Percentiles rank a stretch among this genome's conserved stretches.
Conservation (phyloP, 306 rosid species). For the Begonia peltatifolia region DNA sequence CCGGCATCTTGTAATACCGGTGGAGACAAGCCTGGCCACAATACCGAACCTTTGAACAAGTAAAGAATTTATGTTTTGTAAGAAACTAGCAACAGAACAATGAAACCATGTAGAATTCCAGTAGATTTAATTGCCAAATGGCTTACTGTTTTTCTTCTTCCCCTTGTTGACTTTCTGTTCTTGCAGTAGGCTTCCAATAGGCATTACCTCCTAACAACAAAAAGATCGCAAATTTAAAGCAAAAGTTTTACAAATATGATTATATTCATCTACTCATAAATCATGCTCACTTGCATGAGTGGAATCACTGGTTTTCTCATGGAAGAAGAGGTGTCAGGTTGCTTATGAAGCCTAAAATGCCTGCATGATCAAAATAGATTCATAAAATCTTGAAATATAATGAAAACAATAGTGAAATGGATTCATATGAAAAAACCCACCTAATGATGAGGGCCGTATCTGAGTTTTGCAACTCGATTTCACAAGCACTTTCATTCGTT, state of each 20-base stretch:
- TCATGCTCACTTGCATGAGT: slow-evolving; percentile 21
- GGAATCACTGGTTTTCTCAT: neutral
- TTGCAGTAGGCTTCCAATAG: slow-evolving; percentile 25
- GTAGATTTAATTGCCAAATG: neutral
- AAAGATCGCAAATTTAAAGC: slow-evolving; percentile 6
- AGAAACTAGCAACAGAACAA: no score
- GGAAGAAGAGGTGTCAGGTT: no score
- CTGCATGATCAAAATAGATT: neutral
- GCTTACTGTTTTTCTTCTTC: slow-evolving; percentile 28
- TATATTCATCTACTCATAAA: neutral
- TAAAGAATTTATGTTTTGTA: neutral
- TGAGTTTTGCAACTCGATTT: slow-evolving; percentile 11
- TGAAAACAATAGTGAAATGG: no score
- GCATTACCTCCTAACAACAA: no score
- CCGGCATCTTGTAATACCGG: slow-evolving; percentile 5
- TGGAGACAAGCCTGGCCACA: slow-evolving; percentile 33
- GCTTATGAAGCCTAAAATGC: neutral
- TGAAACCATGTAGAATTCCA: no score
- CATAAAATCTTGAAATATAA: no score
- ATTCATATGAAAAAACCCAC: slow-evolving; percentile 24
- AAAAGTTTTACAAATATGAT: neutral
- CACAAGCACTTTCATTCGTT: slow-evolving; percentile 3
- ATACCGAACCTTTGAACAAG: slow-evolving; percentile 16
- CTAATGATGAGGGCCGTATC: slow-evolving; percentile 29
- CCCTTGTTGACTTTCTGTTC: slow-evolving; percentile 3